Evolutionary conservation across 2,329 filamentous ascomycete species (phyloP).

Genomic region (Diaporthe velutina): DNA sequence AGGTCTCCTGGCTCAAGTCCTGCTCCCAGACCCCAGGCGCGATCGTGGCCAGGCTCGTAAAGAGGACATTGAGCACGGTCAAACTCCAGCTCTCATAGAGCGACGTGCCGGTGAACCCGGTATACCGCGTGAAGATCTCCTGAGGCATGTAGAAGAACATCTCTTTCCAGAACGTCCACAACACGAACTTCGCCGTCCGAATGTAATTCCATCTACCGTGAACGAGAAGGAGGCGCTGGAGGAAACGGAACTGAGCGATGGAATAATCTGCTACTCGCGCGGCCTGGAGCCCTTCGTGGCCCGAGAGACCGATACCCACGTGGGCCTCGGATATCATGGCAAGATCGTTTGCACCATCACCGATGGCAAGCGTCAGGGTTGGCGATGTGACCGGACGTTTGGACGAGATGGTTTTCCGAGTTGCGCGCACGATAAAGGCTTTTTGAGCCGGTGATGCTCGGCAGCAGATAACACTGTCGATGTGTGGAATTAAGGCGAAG

Average conservation of each 20-base stretch:
- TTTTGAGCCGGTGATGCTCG: constrained; percentile 92
- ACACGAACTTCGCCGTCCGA: constrained; percentile 87
- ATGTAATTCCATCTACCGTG: constrained; percentile 94
- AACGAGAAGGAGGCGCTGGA: constrained; percentile 86
- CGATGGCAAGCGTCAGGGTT: constrained; percentile 85
- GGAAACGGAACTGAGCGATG: constrained; percentile 90
- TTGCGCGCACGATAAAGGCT: constrained; percentile 85
- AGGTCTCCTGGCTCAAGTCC: constrained; percentile 84
- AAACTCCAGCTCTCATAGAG: constrained; percentile 90
- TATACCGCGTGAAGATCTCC: constrained; percentile 85
- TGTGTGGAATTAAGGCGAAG: constrained; percentile 81
- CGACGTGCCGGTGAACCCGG: constrained; percentile 90
- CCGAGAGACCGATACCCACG: constrained; percentile 91
- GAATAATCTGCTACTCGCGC: constrained; percentile 92
- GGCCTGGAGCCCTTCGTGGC: constrained; percentile 91
- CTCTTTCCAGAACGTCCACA: constrained; percentile 93
- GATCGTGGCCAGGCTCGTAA: constrained; percentile 90
- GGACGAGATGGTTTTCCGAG: constrained; percentile 61
- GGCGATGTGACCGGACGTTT: constrained; percentile 33
- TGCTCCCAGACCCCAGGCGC: constrained; percentile 94
- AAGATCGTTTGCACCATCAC: constrained; percentile 93
- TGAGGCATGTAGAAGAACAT: constrained; percentile 87
- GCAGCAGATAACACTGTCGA: constrained; percentile 94
- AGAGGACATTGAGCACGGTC: constrained; percentile 94
- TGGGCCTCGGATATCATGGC: constrained; percentile 92